A percentile compares a stretch with the other conserved stretches of the same genome.
Evolutionary conservation across 2,329 filamentous ascomycete genomes (phyloP).

Genomic region (Diaporthe sp.): DNA sequence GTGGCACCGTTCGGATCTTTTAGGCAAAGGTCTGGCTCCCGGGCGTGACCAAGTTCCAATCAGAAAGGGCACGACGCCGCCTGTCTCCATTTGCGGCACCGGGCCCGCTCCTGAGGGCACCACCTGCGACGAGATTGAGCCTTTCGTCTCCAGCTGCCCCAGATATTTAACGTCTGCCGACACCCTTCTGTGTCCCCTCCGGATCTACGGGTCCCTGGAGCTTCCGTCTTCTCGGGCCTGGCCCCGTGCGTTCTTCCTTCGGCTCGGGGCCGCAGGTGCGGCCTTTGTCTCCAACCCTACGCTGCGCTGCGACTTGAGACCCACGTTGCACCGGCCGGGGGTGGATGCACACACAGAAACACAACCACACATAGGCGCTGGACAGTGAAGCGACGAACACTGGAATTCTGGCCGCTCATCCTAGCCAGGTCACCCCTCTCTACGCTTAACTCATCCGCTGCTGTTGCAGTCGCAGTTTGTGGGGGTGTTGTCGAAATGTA

Average conservation of each 20-base stretch:
- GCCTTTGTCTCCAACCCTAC: neutral
- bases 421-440: neutral
- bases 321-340: neutral
- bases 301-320: neutral
- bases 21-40: neutral
- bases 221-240: conserved; percentile 29
- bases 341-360: neutral
- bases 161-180: conserved; percentile 20
- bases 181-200: neutral
- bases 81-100: conserved; percentile 2
- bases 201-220: conserved; percentile 10
- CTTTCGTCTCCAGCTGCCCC: conserved; percentile 10
- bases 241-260: neutral
- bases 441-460: neutral
- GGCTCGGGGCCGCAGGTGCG: neutral
- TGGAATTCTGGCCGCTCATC: neutral
- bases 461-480: conserved; percentile 13
- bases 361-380: neutral
- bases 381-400: neutral
- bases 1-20: conserved; percentile 2
- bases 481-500: neutral
- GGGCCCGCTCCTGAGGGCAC: conserved; percentile 5
- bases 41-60: neutral
- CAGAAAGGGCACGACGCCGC: neutral
- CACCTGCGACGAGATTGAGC: conserved; percentile 12